Percentiles rank a stretch among this genome's conserved stretches.
phyloP scores from a whole-genome alignment of 1,139 yeast genomes.

The Blastobotrys malaysiensis region DNA sequence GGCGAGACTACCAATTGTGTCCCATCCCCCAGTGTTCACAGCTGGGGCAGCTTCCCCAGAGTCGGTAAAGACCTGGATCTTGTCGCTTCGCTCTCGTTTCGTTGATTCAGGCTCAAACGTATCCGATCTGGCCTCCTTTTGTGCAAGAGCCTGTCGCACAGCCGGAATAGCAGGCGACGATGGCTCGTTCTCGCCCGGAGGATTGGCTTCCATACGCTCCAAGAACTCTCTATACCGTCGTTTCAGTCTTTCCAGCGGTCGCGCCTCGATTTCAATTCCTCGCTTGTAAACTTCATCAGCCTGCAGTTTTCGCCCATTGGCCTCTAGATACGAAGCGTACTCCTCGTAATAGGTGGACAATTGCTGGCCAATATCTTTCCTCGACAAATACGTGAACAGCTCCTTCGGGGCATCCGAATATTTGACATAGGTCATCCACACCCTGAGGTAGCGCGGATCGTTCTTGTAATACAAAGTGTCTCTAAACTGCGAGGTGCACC shows the following conservation, averaged over 20 bases:
- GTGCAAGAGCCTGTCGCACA: slow-evolving; percentile 23
- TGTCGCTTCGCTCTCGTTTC: slow-evolving; percentile 8
- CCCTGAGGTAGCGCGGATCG: slow-evolving; percentile 70
- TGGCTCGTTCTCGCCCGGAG: slow-evolving; percentile 33
- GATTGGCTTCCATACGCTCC: slow-evolving; percentile 33
- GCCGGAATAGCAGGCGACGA: slow-evolving; percentile 30
- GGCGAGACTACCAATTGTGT: slow-evolving; percentile 46
- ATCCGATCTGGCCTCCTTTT: slow-evolving; percentile 10
- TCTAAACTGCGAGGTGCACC: slow-evolving; percentile 65
- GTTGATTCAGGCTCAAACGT: not conserved
- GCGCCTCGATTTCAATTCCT: slow-evolving; percentile 58
- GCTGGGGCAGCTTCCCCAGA: slow-evolving; percentile 1
- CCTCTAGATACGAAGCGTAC: slow-evolving; percentile 64
- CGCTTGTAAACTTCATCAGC: slow-evolving; percentile 59
- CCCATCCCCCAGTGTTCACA: slow-evolving; percentile 38
- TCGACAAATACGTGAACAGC: slow-evolving; percentile 64
- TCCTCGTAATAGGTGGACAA: slow-evolving; percentile 75
- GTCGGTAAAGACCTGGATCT: slow-evolving; percentile 28
- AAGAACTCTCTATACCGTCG: slow-evolving; percentile 47
- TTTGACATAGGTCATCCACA: slow-evolving; percentile 75
- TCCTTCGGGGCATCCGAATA: slow-evolving; percentile 70
- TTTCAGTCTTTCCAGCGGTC: slow-evolving; percentile 55
- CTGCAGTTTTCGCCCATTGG: slow-evolving; percentile 45
- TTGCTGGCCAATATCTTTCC: slow-evolving; percentile 64
- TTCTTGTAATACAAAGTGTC: slow-evolving; percentile 65